Percentiles rank a stretch among this genome's conserved stretches.
Conservation (phyloP, 2,329 filamentous ascomycete genomes). For the Trichoderma sp. region DNA sequence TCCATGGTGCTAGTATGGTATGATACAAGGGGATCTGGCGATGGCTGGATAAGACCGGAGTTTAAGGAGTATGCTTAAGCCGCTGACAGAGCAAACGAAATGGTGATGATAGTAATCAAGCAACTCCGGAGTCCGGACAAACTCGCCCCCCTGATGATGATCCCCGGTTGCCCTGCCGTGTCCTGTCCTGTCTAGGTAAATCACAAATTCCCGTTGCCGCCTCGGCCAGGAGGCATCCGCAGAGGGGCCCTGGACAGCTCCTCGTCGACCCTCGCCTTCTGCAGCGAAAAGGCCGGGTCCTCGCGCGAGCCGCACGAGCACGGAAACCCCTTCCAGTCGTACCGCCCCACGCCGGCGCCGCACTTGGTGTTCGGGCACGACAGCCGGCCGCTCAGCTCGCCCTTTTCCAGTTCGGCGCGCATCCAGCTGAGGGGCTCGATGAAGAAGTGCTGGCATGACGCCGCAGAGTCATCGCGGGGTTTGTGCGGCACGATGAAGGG, state of each 20-base stretch:
- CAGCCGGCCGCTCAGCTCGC: conserved; percentile 79
- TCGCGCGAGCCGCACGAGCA: conserved; percentile 93
- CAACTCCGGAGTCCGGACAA: not conserved
- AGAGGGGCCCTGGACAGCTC: conserved; percentile 44
- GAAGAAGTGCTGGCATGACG: conserved; percentile 79
- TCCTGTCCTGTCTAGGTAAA: not conserved
- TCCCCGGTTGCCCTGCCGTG: not conserved
- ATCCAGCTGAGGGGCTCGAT: conserved; percentile 95
- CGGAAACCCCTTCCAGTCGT: conserved; percentile 93
- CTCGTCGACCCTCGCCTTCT: conserved; percentile 81
- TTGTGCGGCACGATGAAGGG: conserved; percentile 68
- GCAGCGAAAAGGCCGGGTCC: conserved; percentile 84
- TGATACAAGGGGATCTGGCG: not conserved
- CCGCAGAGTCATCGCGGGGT: not conserved
- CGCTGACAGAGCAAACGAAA: not conserved
- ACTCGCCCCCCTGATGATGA: not conserved
- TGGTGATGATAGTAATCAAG: not conserved
- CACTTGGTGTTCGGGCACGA: conserved; percentile 80
- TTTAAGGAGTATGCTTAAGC: not conserved
- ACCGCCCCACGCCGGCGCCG: conserved; percentile 81
- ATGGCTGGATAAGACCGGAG: not conserved
- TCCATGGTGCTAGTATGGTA: not conserved
- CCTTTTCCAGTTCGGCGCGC: conserved; percentile 77
- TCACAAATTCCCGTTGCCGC: conserved; percentile 34
- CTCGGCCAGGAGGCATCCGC: conserved; percentile 53